phyloP scores from a whole-genome alignment of 306 rosid species.

The Macrotyloma uniflorum region DNA sequence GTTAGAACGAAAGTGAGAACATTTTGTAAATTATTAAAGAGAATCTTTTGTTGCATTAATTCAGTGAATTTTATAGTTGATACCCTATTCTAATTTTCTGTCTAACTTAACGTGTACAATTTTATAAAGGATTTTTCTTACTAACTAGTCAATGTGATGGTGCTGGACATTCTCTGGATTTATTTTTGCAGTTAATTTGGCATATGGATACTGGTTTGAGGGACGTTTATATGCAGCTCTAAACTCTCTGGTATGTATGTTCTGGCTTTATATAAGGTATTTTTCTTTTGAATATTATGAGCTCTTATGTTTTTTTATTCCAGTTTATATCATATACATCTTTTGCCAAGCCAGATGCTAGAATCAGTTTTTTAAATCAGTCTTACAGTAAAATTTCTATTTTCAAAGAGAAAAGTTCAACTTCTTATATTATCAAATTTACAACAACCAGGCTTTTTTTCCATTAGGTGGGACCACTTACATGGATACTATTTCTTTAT shows the following conservation, averaged over 20 bases:
- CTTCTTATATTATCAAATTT: background rate
- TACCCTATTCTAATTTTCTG: background rate
- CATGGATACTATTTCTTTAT: background rate
- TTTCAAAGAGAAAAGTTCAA: slow-evolving; percentile 2
- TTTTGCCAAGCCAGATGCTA: slow-evolving; percentile 21
- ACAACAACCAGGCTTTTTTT: background rate
- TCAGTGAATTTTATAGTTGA: background rate
- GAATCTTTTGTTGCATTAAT: slow-evolving; percentile 1
- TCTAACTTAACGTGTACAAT: background rate
- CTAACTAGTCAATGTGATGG: slow-evolving; percentile 1
- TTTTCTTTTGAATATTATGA: slow-evolving; percentile 3
- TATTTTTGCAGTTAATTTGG: slow-evolving; percentile 78
- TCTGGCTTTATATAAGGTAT: slow-evolving; percentile 23
- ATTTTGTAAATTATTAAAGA: background rate
- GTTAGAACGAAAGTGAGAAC: slow-evolving; percentile 4
- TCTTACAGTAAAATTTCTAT: background rate
- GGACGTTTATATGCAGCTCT: slow-evolving; percentile 73
- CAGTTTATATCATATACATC: background rate
- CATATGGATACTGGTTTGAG: slow-evolving; percentile 82
- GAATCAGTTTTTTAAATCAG: slow-evolving; percentile 4
- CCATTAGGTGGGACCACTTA: background rate
- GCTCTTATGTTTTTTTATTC: background rate
- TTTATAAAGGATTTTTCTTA: slow-evolving; percentile 9
- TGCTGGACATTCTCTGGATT: slow-evolving; percentile 23
- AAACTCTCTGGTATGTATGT: slow-evolving; percentile 67